Evolutionary conservation across 306 rosid species (phyloP).

Genomic region (Prunus persica): Prunus_persica_NCBIv2 NC_034012.1:24178501-24179000

Average conservation of each 20-base stretch:
- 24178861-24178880: slow-evolving; percentile 74
- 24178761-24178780: not conserved
- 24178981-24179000: not conserved
- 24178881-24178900: slow-evolving; percentile 88
- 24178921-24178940: slow-evolving; percentile 87
- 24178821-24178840: slow-evolving; percentile 15
- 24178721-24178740: not conserved
- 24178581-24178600: no score
- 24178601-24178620: not conserved
- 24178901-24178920: slow-evolving; percentile 79
- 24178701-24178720: not conserved
- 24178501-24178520: slow-evolving; percentile 92
- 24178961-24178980: slow-evolving; percentile 25
- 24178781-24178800: not conserved
- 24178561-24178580: slow-evolving; percentile 25
- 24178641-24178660: not conserved
- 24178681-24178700: not conserved
- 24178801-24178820: not conserved
- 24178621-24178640: not conserved
- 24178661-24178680: not conserved
- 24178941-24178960: slow-evolving; percentile 93
- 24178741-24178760: not conserved
- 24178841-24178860: slow-evolving; percentile 5
- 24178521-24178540: slow-evolving; percentile 79
- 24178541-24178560: slow-evolving; percentile 93